These are phyloP conservation scores for Straminergon stramineum DNA, from an alignment of 225 moss, liverwort and hornwort species.

Conservation along the genomic window DNA sequence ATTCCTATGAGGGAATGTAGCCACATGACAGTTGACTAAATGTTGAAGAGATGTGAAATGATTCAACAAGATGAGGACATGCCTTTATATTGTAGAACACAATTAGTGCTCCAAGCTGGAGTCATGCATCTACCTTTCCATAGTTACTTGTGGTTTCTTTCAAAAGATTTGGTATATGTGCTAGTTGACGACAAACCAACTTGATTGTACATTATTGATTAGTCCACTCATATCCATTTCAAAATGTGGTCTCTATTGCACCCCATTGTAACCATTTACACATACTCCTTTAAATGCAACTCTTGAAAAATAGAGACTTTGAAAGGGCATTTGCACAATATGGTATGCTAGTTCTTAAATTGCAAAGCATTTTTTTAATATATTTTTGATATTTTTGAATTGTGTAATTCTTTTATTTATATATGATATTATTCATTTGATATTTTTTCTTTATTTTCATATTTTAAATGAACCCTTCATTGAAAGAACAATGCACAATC, in stretches of 20 bases:
- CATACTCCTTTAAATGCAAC: not conserved
- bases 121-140: not conserved
- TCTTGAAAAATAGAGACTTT: not conserved
- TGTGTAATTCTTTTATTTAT: too few relatives aligned
- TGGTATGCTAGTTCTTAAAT: fast-evolving
- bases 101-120: fast-evolving
- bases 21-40: too few relatives aligned
- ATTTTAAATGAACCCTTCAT: not conserved
- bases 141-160: not conserved
- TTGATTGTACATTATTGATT: not conserved
- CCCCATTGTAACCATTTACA: not conserved
- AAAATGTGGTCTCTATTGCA: not conserved
- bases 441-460: not conserved
- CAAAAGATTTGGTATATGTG: not conserved
- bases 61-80: too few relatives aligned
- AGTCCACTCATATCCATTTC: not conserved
- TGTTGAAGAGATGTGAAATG: too few relatives aligned
- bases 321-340: not conserved
- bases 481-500: not conserved
- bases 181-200: not conserved
- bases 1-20: not conserved
- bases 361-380: not conserved
- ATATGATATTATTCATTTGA: not conserved
- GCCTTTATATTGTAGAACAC: not conserved
- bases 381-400: not conserved